Evolutionary conservation across 495 filamentous ascomycete genomes (phyloP).

Genomic region (Peziza echinospora): DNA sequence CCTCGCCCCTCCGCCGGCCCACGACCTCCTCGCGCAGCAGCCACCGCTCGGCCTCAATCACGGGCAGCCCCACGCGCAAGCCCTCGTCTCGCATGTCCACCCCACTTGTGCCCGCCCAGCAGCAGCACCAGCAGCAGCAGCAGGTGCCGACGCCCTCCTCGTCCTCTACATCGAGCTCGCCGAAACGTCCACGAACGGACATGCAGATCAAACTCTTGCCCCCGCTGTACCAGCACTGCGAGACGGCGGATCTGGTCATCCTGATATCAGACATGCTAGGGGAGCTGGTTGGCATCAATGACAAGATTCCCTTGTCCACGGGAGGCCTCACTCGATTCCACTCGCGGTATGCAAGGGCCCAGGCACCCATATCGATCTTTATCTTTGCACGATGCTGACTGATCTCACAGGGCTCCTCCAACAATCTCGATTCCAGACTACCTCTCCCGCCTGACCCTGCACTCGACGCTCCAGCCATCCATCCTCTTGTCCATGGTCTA

Average conservation of each 20-base stretch:
- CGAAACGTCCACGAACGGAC: constrained; percentile 5
- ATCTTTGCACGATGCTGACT: background rate
- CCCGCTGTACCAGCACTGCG: constrained; percentile 50
- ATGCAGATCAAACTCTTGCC: constrained; percentile 46
- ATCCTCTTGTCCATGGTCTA: constrained; percentile 99
- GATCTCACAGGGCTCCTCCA: constrained; percentile 46
- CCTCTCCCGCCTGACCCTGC: constrained; percentile 71
- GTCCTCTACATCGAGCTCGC: constrained; percentile 18
- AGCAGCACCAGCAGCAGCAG: no score
- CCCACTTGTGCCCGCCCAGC: no score
- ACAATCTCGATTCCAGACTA: constrained; percentile 88
- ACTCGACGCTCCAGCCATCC: constrained; percentile 79
- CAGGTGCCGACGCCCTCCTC: no score
- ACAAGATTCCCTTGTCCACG: constrained; percentile 62
- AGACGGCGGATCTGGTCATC: constrained; percentile 62
- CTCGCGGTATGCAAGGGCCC: constrained; percentile 41
- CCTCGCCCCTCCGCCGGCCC: no score
- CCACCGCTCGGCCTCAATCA: no score
- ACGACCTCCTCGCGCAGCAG: no score
- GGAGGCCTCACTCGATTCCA: constrained; percentile 83
- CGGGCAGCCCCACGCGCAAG: no score
- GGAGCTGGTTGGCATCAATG: constrained; percentile 82
- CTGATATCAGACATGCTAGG: constrained; percentile 88
- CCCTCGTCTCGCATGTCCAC: no score
- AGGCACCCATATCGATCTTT: background rate